Evolutionary conservation across 108 stramenopile genomes (phyloP).

Genomic region (Skeletonema menzelii): DNA sequence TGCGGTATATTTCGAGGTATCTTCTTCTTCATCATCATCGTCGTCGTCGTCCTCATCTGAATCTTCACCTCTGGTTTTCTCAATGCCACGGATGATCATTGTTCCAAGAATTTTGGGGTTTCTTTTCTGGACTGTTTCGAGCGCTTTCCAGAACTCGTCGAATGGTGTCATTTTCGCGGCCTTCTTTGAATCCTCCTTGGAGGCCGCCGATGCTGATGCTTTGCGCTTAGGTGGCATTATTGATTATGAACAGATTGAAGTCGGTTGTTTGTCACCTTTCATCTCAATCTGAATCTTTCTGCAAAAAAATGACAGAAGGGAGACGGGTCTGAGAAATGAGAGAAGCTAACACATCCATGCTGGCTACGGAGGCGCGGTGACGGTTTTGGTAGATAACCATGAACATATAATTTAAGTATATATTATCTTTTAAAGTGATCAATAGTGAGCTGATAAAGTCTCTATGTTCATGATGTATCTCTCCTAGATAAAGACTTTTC

Average conservation of each 20-base stretch:
- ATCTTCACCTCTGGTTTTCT: neutral
- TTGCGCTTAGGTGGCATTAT: too few species aligned
- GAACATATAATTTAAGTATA: neutral
- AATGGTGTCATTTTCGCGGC: conserved; percentile 1
- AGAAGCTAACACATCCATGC: too few species aligned
- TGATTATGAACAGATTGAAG: too few species aligned
- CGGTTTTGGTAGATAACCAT: too few species aligned
- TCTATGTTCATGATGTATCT: neutral
- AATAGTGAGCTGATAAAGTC: neutral
- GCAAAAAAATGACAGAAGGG: too few species aligned
- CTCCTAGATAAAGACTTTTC: neutral
- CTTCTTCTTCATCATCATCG: conserved; percentile 22
- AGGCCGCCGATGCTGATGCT: too few species aligned
- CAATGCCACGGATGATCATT: conserved; percentile 28
- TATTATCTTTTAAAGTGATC: too few species aligned
- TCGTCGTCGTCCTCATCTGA: conserved; percentile 11
- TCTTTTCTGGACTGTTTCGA: neutral
- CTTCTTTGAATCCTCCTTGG: too few species aligned
- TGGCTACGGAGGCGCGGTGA: too few species aligned
- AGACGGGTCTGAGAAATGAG: too few species aligned
- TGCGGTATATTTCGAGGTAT: conserved; percentile 16
- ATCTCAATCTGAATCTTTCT: too few species aligned
- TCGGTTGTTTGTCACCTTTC: too few species aligned
- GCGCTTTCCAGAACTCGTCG: conserved; percentile 2
- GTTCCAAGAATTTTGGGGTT: neutral